Conservation (phyloP, 176 grass and related monocot genomes). For the Rhynchospora pubera region DNA sequence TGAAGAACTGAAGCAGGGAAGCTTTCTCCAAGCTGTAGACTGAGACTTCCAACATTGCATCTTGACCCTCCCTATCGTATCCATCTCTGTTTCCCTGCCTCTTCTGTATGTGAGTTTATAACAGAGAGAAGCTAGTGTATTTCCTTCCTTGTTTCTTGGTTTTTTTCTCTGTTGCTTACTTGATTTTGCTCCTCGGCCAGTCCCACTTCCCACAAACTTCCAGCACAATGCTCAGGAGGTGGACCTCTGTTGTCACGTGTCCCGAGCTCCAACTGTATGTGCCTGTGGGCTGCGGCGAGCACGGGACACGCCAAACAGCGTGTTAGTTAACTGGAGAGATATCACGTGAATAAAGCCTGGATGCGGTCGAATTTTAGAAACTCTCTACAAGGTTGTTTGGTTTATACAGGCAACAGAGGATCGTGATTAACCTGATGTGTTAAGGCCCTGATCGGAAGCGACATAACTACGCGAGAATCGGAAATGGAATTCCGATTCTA, state of each 20-base stretch:
- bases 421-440: not conserved
- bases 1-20: not conserved
- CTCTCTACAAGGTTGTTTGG: not conserved
- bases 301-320: too few species aligned
- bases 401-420: not conserved
- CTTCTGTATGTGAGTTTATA: not conserved
- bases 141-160: not conserved
- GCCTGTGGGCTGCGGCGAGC: too few species aligned
- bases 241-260: not conserved
- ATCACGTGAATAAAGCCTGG: not conserved
- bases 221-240: not conserved
- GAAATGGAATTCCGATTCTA: too few species aligned
- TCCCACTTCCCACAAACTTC: not conserved
- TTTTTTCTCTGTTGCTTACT: not conserved
- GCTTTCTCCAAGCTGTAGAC: not conserved
- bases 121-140: not conserved
- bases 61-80: not conserved
- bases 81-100: not conserved
- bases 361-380: not conserved
- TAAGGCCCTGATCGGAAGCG: too few species aligned
- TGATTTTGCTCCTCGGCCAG: not conserved
- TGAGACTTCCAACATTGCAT: not conserved
- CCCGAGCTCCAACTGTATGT: not conserved
- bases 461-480: too few species aligned
- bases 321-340: not conserved